phyloP scores from a whole-genome alignment of 2,329 filamentous ascomycete genomes.

The Aspergillus carbonarius region DNA sequence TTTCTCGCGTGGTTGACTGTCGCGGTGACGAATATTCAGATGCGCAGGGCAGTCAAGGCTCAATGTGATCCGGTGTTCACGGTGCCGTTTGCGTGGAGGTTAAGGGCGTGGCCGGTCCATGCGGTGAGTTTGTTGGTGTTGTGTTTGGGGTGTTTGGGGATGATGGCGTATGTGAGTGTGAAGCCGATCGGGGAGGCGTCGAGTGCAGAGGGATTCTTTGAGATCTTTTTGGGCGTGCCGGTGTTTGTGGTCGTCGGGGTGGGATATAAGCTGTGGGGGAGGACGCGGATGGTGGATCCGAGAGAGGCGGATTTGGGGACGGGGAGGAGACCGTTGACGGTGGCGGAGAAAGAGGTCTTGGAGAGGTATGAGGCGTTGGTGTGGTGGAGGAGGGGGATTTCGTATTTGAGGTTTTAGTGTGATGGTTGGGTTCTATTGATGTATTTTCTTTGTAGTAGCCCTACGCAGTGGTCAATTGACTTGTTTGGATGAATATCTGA shows the following conservation, averaged over 20 bases:
- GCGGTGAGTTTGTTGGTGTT: not conserved
- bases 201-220: not conserved
- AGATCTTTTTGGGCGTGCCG: not conserved
- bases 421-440: no score
- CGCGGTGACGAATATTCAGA: not conserved
- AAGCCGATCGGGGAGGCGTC: not conserved
- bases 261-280: constrained; percentile 1
- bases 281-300: not conserved
- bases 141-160: not conserved
- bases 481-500: no score
- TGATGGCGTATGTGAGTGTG: not conserved
- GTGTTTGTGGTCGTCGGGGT: not conserved
- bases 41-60: not conserved
- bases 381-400: not conserved
- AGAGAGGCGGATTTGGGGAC: not conserved
- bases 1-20: constrained; percentile 5
- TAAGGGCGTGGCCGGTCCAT: not conserved
- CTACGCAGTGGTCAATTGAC: no score
- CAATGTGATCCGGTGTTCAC: not conserved
- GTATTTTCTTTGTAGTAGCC: no score
- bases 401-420: not conserved
- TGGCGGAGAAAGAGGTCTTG: constrained; percentile 3
- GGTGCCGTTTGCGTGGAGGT: not conserved
- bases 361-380: not conserved
- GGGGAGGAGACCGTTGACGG: not conserved